phyloP scores from a whole-genome alignment of 495 filamentous ascomycete genomes.

The Tuber brumale region DNA sequence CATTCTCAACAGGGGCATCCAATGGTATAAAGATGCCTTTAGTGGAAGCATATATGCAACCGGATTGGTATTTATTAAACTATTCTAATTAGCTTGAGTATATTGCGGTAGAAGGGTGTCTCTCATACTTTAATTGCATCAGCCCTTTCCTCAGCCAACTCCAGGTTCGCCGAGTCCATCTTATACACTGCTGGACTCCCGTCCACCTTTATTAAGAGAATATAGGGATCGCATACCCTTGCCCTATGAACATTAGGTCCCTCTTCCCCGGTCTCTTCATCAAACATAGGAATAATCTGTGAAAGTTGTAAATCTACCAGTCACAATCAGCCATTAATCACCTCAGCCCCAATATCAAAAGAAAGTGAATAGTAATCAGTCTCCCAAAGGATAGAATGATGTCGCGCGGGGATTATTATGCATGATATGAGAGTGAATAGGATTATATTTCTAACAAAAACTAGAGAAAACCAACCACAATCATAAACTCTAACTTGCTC shows the following conservation, averaged over 20 bases:
- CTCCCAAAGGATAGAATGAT: neutral
- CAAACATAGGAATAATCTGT: conserved; percentile 83
- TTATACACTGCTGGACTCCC: conserved; percentile 66
- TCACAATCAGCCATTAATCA: conserved; percentile 11
- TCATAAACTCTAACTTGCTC: conserved; percentile 84
- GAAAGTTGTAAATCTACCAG: conserved; percentile 68
- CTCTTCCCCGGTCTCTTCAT: conserved; percentile 74
- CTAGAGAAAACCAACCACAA: conserved; percentile 55
- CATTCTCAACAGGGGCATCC: conserved; percentile 37
- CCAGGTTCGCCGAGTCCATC: conserved; percentile 63
- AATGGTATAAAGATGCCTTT: conserved; percentile 49
- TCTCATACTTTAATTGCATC: conserved; percentile 48
- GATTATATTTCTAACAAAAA: conserved; percentile 6
- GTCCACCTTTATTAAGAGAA: conserved; percentile 81
- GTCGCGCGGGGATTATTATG: neutral
- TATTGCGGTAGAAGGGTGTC: neutral
- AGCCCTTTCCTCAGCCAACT: conserved; percentile 70
- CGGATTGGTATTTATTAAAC: conserved; percentile 66
- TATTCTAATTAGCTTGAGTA: conserved; percentile 4
- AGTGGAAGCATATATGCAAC: conserved; percentile 68
- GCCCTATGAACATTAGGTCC: conserved; percentile 67
- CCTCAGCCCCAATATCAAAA: conserved; percentile 10
- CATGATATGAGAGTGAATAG: neutral
- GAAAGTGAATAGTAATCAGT: neutral
- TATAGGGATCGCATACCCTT: conserved; percentile 80